Evolutionary conservation across 495 filamentous ascomycete species (phyloP), one percentile per base, ranked within the genome.

Genomic region (Hyaloscypha variabilis): DNA sequence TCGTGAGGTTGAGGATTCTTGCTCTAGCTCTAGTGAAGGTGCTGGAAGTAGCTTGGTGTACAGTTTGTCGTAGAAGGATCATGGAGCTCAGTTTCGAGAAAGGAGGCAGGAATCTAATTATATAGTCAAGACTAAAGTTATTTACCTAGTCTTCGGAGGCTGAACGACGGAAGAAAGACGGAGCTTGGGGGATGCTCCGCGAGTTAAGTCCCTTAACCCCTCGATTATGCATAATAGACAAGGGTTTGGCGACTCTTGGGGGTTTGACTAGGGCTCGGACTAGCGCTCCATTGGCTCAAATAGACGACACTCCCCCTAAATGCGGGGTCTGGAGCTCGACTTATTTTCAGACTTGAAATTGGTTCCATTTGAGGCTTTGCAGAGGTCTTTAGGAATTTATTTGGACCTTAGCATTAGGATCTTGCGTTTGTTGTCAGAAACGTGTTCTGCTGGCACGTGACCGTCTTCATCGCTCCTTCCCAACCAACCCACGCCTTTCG

Each of bases 401-500:
- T n/a, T n/a, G n/a, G n/a, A n/a, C n/a, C n/a, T n/a, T n/a, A n/a
- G n/a, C n/a, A n/a, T n/a, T n/a, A n/a, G n/a, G n/a, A n/a, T n/a
- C n/a, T n/a, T n/a, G n/a, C n/a, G n/a, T 55, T 28, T 55, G 23
- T 19, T 55, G 23, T 55, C 28, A 28, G 52, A 55, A 55, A 26
- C 23, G 39, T 46, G 39, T 46, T 11, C 11, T 46, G 17, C 11
- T 46, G 11, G 11, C 39, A 46, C 39, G 39, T 46, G 39, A 46
- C 39, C 17, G 4, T 46, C 39, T 17, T 17, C 39, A 10, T 46
- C 39, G 39, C 19, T 46, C 39, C 39, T 46, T 46, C 39, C 39
- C 39, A 46, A 46, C 39, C 31, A 34, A 13, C 39, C 1, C 39
- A 17, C 17, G 13, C 39, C 39, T 46, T 14, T 17, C 39, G 17